Evolutionary conservation across 495 filamentous ascomycete genomes (phyloP), one percentile per base, ranked within the genome.

Genomic region (Lasiosphaeris hirsuta): DNA sequence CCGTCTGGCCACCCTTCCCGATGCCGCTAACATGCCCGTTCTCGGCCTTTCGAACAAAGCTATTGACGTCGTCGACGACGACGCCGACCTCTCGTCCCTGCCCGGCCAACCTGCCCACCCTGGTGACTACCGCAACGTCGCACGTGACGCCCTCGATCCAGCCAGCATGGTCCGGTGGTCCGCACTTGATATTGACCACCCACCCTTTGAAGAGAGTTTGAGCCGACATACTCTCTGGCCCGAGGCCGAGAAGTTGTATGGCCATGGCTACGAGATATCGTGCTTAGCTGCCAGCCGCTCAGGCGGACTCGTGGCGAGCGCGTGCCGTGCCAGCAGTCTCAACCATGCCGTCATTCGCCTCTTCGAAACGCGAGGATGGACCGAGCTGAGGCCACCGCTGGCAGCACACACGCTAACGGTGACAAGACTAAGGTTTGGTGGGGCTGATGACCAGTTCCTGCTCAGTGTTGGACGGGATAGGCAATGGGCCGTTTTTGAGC

Each of bases 221-320:
- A 85, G 90, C 35, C 85, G 94, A 7, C 86, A 96, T 64, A 96
- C 92, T 3, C 81, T 99, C 23, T 99, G 91, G 91, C 94, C 94
- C 0, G 94, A 99, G 62, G 84, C 83, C 40, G 94, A 97, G 68
- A 99, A 99, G 72, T 83, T 99, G 5, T 99, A 99, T 70, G 94
- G 94, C 6, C 94, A 99, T 73, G 94, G 94, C n/a, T 96, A 96
- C 75, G 94, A 99, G 70, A 94, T 99, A 40, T 95, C 92, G 17
- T 86, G 90, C 9, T 83, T 96, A 18, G 89, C 92, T n/a, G 81
- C 85, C 7, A 90, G 84, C 62, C 83, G 88, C 58, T 86, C 89
- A 63, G 86, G 86, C 13, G 75, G 65, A 1, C 62, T 96, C 18
- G 81, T 99, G 36, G 94, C 95, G 14, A 96, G 90, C n/a, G 90